phyloP scores from a whole-genome alignment of 2,329 filamentous ascomycete genomes.

The Fusarium nisikadoi region DNA sequence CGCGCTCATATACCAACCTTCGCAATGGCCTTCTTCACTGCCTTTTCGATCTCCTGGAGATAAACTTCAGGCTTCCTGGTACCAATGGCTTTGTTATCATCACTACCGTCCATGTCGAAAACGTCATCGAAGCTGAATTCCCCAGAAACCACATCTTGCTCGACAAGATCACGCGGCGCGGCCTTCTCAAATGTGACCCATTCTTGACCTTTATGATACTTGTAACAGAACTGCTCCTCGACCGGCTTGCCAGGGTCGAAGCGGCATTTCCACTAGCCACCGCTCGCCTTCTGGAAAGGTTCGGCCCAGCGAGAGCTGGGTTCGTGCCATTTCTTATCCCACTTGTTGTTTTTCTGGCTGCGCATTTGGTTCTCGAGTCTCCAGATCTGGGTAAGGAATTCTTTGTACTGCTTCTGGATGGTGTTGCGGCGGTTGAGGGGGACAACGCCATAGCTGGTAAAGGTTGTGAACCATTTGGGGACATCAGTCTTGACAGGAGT shows the following conservation, averaged over 20 bases:
- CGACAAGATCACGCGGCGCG: background rate
- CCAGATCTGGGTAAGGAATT: conserved; percentile 30
- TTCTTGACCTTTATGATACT: conserved; percentile 13
- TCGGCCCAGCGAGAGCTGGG: conserved; percentile 27
- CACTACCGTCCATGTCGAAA: background rate
- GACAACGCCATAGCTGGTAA: conserved; percentile 21
- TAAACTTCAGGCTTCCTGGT: conserved; percentile 6
- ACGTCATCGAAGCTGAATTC: conserved; percentile 26
- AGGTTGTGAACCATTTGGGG: conserved; percentile 36
- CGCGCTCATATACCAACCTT: conserved; percentile 13
- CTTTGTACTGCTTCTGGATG: conserved; percentile 23
- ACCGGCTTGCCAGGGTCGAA: conserved; percentile 28
- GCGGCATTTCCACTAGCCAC: conserved; percentile 46
- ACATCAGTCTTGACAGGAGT: background rate
- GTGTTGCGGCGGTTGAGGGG: conserved; percentile 7
- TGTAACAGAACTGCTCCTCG: conserved; percentile 29
- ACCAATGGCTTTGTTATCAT: background rate
- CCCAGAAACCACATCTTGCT: background rate
- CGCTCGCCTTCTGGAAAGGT: conserved; percentile 31
- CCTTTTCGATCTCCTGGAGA: conserved; percentile 16
- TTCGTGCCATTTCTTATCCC: conserved; percentile 40
- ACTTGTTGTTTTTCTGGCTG: conserved; percentile 6
- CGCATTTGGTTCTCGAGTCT: conserved; percentile 25
- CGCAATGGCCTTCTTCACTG: conserved; percentile 28
- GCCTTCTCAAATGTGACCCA: background rate